Evolutionary conservation across 1,284 basidiomycete genomes (phyloP).

Genomic region (Puccinia polysora): DNA sequence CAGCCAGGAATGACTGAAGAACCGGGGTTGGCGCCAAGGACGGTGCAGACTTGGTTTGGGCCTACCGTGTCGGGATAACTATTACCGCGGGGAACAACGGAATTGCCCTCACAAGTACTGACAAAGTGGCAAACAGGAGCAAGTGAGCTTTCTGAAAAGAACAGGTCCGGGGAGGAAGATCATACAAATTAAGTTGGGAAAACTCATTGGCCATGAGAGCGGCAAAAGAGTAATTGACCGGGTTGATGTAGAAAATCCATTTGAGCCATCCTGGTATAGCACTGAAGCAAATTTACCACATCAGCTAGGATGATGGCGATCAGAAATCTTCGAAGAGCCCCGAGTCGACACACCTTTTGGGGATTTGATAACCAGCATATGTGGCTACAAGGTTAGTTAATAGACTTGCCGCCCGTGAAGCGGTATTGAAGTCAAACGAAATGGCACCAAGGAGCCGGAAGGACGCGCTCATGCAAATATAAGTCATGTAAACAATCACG

Average conservation of each 20-base stretch:
- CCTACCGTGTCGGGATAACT: conserved; percentile 54
- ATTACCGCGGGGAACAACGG: conserved; percentile 53
- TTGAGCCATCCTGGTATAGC: conserved; percentile 77
- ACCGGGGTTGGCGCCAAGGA: no score
- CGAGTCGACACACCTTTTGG: no score
- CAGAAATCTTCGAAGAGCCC: not conserved
- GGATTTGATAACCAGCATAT: conserved; percentile 68
- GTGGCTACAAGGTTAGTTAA: conserved; percentile 61
- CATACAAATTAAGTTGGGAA: conserved; percentile 58
- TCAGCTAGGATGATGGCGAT: conserved; percentile 54
- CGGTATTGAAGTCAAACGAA: conserved; percentile 59
- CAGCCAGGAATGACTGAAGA: conserved; percentile 51
- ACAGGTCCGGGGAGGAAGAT: conserved; percentile 39
- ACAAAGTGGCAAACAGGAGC: conserved; percentile 45
- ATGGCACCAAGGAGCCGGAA: conserved; percentile 62
- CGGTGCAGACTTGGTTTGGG: conserved; percentile 54
- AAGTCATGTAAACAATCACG: conserved; percentile 46
- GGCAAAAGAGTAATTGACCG: no score
- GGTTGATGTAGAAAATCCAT: no score
- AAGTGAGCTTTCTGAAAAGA: no score
- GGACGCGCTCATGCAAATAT: conserved; percentile 54
- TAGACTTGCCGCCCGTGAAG: conserved; percentile 63
- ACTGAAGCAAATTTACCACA: conserved; percentile 76
- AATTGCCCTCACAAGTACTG: conserved; percentile 45
- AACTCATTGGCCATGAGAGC: conserved; percentile 83